Evolutionary conservation across 371 early-diverging fungal species (phyloP).

Genomic region (Mycotypha africana): DNA sequence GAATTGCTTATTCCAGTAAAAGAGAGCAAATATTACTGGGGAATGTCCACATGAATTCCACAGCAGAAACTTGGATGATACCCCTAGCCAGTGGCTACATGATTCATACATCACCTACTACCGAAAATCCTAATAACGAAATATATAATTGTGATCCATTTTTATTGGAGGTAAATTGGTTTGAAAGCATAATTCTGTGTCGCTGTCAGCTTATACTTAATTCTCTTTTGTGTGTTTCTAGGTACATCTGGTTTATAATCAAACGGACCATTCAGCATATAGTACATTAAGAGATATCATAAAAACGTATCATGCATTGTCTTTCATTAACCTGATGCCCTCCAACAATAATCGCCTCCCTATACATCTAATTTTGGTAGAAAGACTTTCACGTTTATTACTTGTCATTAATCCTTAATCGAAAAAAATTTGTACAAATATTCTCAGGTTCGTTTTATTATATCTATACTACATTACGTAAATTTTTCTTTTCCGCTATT

Average conservation of each 20-base stretch:
- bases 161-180: conserved; percentile 39
- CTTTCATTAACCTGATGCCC: conserved; percentile 46
- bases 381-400: conserved; percentile 43
- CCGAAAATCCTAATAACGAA: conserved; percentile 35
- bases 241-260: conserved; percentile 39
- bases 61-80: conserved; percentile 44
- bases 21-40: conserved; percentile 30
- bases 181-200: too few relatives aligned
- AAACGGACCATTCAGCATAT: conserved; percentile 40
- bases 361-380: conserved; percentile 44
- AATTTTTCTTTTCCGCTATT: too few relatives aligned
- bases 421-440: too few relatives aligned
- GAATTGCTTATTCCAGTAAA: conserved; percentile 46
- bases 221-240: too few relatives aligned
- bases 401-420: conserved; percentile 19
- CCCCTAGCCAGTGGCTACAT: conserved; percentile 57
- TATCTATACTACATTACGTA: too few relatives aligned
- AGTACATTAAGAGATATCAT: conserved; percentile 47
- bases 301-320: conserved; percentile 53
- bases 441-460: too few relatives aligned
- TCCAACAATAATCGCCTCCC: conserved; percentile 49
- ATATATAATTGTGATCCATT: conserved; percentile 39
- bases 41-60: conserved; percentile 11
- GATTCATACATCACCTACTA: conserved; percentile 36
- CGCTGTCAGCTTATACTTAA: too few relatives aligned